Evolutionary conservation across 805 yeast species (phyloP), one percentile per base, ranked within the genome.

Genomic region (Metschnikowia noctiluminum): DNA sequence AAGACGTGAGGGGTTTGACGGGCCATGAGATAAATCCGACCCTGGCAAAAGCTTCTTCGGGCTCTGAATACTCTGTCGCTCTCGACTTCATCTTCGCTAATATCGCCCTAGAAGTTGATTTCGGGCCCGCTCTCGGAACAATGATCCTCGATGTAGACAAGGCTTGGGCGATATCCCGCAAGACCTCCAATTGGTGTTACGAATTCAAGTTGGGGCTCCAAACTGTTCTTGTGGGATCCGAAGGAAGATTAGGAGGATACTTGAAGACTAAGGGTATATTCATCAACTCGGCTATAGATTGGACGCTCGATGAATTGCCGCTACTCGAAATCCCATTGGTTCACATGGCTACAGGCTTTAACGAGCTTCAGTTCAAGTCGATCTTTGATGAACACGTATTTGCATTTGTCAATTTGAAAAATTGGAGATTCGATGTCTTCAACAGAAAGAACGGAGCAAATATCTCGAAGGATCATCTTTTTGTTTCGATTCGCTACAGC

Each of bases 341-440:
- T 2, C 74, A 82, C 21, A 61, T 86, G 2, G 74, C 85, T 0
- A 70, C 81, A 4, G 82, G 85, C 0, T 62, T 89, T 31, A 81
- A 71, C 1, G 68, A 73, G 4, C 57, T 88, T 16, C 81, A 82
- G 28, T 58, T 79, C 2, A 86, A 85, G 58, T 68, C 84, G 5
- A 82, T 90, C 0, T 82, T 92, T 58, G 98, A 94, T 62, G 89
- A 82, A 62, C 97, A 92, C 61, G 80, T 88, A 14, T 90, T 94
- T 63, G 77, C 88, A 32, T 78, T 92, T 40, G 79, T 82, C 2
- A 73, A 75, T 13, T 63, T 85, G 16, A 65, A 71, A 7, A 67
- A 69, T 1, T 68, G 81, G 27, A 68, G 75, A 11, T 65, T 85
- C 13, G 81, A 80, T 27, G 70, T 89, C 15, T 84, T 77, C 62